A percentile compares a stretch with the other conserved stretches of the same genome.
phyloP scores from a whole-genome alignment of 805 yeast species.

The Ogataea ganodermae region DNA sequence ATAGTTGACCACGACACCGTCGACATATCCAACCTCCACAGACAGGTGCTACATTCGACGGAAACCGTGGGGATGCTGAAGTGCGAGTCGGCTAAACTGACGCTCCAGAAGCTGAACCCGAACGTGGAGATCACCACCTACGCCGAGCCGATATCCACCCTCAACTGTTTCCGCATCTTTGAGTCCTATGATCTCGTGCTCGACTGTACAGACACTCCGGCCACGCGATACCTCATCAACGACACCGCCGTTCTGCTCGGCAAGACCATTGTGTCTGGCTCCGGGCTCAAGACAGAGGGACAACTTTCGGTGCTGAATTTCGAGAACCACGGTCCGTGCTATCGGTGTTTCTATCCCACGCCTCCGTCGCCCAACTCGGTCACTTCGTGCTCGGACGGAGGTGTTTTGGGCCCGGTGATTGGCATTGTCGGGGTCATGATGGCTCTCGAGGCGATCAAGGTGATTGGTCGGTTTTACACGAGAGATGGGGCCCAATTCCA shows the following conservation, averaged over 20 bases:
- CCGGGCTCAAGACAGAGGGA: constrained; percentile 91
- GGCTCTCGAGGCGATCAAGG: constrained; percentile 84
- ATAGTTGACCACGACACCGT: constrained; percentile 87
- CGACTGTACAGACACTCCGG: constrained; percentile 95
- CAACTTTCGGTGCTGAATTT: constrained; percentile 79
- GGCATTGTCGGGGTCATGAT: constrained; percentile 87
- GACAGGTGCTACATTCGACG: constrained; percentile 82
- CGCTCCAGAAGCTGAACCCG: constrained; percentile 64
- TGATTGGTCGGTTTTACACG: constrained; percentile 59
- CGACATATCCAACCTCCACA: constrained; percentile 80
- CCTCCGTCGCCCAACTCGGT: constrained; percentile 88
- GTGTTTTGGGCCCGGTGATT: constrained; percentile 94
- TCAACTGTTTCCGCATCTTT: constrained; percentile 66
- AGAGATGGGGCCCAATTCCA: constrained; percentile 51
- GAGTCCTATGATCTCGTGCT: constrained; percentile 70
- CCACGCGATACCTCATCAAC: constrained; percentile 79
- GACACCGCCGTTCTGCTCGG: constrained; percentile 75
- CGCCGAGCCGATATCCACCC: constrained; percentile 49
- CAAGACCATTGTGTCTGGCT: constrained; percentile 82
- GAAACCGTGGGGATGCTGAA: constrained; percentile 68
- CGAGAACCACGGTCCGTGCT: constrained; percentile 77
- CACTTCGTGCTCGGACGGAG: constrained; percentile 88
- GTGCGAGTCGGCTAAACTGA: constrained; percentile 73
- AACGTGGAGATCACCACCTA: constrained; percentile 56
- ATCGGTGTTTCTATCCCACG: constrained; percentile 86